phyloP scores from a whole-genome alignment of 257 asterid genomes.

The Coffea eugenioides region DNA sequence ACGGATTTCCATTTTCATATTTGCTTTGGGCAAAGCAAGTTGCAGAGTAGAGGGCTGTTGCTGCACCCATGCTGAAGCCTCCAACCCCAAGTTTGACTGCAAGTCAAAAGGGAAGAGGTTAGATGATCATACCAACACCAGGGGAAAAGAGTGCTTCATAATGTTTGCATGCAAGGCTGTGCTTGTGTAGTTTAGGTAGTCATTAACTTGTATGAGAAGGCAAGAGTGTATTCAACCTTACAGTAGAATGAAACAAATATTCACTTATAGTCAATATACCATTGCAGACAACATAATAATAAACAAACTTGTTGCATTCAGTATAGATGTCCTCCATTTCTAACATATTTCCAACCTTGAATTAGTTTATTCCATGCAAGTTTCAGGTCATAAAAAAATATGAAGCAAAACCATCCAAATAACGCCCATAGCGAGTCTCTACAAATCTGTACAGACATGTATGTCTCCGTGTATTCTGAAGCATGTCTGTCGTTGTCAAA shows the following conservation, averaged over 20 bases:
- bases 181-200: not conserved
- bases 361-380: not conserved
- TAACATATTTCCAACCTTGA: not conserved
- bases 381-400: not conserved
- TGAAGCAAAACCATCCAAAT: not conserved
- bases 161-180: not conserved
- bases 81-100: conserved; percentile 86
- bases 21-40: conserved; percentile 64
- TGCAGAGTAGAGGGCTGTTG: conserved; percentile 75
- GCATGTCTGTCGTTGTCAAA: not conserved
- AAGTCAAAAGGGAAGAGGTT: conserved; percentile 1
- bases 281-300: not conserved
- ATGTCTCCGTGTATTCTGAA: not conserved
- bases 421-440: not conserved
- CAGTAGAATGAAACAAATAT: not conserved
- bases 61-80: conserved; percentile 98
- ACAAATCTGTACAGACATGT: not conserved
- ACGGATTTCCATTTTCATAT: conserved; percentile 63
- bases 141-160: not conserved
- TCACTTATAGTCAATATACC: not conserved
- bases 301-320: not conserved
- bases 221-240: not conserved
- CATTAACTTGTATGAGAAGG: conserved; percentile 3
- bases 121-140: not conserved
- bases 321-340: not conserved